Conservation (phyloP, 768 basidiomycete genomes). For the Epithele typhae region DNA sequence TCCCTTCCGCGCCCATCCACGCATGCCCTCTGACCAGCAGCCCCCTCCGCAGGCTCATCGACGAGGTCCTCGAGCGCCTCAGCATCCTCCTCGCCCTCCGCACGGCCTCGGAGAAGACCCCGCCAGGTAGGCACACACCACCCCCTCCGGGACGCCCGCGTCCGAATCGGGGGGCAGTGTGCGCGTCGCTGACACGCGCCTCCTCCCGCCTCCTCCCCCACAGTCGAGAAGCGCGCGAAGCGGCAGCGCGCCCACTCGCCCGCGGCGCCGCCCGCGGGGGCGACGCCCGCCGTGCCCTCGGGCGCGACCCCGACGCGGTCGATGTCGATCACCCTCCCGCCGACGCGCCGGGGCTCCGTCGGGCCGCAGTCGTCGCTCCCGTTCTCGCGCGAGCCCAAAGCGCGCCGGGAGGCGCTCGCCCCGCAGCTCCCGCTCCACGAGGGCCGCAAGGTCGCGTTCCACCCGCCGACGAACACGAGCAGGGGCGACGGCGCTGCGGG, state of each 20-base stretch:
- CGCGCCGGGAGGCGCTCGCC: constrained; percentile 55
- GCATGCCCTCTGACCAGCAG: not conserved
- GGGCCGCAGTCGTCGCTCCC: constrained; percentile 48
- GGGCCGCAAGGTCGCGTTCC: constrained; percentile 79
- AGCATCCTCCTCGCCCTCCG: constrained; percentile 67
- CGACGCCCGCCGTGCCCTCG: constrained; percentile 16
- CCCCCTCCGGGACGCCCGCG: no score
- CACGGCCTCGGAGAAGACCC: constrained; percentile 57
- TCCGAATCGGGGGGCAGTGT: no score
- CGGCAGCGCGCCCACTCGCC: constrained; percentile 72
- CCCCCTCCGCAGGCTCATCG: constrained; percentile 55
- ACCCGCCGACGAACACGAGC: constrained; percentile 49
- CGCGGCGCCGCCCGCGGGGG: constrained; percentile 17
- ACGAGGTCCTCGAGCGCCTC: constrained; percentile 66
- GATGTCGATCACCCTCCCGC: constrained; percentile 52
- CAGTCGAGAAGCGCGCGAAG: constrained; percentile 70
- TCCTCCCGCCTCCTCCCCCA: not conserved
- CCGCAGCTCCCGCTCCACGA: constrained; percentile 66
- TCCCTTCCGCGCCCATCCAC: not conserved
- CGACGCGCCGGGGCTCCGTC: constrained; percentile 53
- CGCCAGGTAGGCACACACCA: constrained; percentile 43
- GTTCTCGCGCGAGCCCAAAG: constrained; percentile 63
- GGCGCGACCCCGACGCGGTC: constrained; percentile 31
- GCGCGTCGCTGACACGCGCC: no score
- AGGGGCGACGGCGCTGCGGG: constrained; percentile 47